Evolutionary conservation across 441 rosid genomes (phyloP).

Genomic region (Croton laevigatus): DNA sequence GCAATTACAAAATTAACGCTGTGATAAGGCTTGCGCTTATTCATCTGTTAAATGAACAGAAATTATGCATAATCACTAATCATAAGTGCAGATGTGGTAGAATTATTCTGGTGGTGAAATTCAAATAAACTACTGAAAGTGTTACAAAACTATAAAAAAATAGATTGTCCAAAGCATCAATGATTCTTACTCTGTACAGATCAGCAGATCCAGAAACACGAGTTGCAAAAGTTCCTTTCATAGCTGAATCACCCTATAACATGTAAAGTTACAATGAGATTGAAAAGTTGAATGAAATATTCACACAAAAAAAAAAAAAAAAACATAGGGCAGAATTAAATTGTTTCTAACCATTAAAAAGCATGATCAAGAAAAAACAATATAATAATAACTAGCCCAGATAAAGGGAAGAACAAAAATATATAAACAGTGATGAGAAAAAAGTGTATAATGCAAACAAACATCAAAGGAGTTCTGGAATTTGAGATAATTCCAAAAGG

Average conservation of each 20-base stretch:
- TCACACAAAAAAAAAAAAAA: not conserved
- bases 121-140: not conserved
- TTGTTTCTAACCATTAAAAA: constrained; percentile 38
- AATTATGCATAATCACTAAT: not conserved
- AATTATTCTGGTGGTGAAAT: not conserved
- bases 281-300: constrained; percentile 15
- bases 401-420: not conserved
- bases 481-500: not conserved
- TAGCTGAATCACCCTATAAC: constrained; percentile 78
- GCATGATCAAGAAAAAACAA: not conserved
- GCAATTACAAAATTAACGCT: constrained; percentile 81
- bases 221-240: constrained; percentile 90
- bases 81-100: not conserved
- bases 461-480: not conserved
- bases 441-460: not conserved
- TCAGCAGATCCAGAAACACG: constrained; percentile 91
- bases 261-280: constrained; percentile 9
- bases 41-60: constrained; percentile 46
- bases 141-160: constrained; percentile 1
- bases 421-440: not conserved
- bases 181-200: constrained; percentile 57
- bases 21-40: constrained; percentile 88
- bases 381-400: not conserved
- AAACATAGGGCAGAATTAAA: not conserved
- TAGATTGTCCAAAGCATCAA: constrained; percentile 15